Conservation (phyloP, 129 eudicot species). For the Centrapalus pauciflorus region DNA sequence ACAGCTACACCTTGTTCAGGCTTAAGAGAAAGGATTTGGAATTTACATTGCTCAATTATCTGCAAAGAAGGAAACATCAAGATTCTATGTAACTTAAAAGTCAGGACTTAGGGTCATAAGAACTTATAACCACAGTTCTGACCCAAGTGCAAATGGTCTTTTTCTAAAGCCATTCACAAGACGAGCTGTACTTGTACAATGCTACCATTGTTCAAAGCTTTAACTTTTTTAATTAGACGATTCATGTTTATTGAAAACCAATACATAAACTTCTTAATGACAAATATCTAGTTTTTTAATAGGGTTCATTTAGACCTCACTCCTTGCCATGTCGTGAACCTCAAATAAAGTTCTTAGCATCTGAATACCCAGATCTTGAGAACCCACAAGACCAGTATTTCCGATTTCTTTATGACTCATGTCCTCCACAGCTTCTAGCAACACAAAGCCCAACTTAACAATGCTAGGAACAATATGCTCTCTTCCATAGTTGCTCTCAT, state of each 20-base stretch:
- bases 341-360: conserved; percentile 66
- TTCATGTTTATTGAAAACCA: neutral
- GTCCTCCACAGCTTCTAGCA: conserved; percentile 57
- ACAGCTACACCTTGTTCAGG: conserved; percentile 52
- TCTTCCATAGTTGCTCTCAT: conserved; percentile 66
- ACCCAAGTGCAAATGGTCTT: neutral
- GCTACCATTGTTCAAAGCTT: neutral
- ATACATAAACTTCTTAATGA: too few species aligned
- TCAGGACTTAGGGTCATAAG: neutral
- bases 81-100: conserved; percentile 9
- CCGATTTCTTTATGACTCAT: conserved; percentile 35
- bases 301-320: conserved; percentile 55
- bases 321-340: conserved; percentile 80
- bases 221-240: neutral
- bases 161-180: neutral
- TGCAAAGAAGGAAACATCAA: conserved; percentile 25
- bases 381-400: conserved; percentile 58
- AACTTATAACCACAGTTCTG: neutral
- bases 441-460: conserved; percentile 62
- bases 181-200: neutral
- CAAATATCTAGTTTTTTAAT: too few species aligned
- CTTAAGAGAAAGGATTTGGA: conserved; percentile 60
- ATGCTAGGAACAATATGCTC: conserved; percentile 79
- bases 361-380: conserved; percentile 65
- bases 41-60: conserved; percentile 80